Conservation (phyloP, 306 rosid species). For the Quercus gilva region DNA sequence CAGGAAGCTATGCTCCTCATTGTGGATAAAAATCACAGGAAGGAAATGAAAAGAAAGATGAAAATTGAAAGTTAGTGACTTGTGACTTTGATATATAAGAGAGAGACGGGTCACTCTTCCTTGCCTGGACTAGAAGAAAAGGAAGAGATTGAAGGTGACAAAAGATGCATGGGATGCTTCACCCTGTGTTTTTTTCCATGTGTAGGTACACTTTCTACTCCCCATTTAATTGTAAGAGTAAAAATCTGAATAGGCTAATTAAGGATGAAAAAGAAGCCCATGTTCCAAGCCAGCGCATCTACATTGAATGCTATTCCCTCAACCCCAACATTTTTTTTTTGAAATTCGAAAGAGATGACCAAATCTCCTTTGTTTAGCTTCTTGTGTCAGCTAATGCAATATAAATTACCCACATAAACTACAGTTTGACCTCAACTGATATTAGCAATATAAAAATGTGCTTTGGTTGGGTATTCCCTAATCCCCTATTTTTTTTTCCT, state of each 20-base stretch:
- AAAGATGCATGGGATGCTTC: slow-evolving; percentile 18
- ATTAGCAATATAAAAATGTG: neutral
- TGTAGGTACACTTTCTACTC: slow-evolving; percentile 8
- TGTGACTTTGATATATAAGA: slow-evolving; percentile 5
- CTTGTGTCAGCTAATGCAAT: slow-evolving; percentile 26
- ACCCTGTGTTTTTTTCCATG: slow-evolving; percentile 30
- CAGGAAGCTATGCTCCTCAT: slow-evolving; percentile 86
- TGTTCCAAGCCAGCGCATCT: slow-evolving; percentile 10
- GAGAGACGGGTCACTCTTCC: slow-evolving; percentile 17
- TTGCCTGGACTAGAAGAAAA: slow-evolving; percentile 28
- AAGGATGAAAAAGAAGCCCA: slow-evolving; percentile 21
- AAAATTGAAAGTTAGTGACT: neutral
- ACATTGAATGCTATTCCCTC: slow-evolving; percentile 15
- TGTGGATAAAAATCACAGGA: neutral
- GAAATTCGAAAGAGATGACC: neutral
- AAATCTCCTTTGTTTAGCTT: slow-evolving; percentile 20
- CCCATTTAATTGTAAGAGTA: neutral
- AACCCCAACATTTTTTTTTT: neutral
- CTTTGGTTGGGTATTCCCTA: neutral
- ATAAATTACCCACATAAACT: slow-evolving; percentile 19
- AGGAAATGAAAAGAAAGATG: slow-evolving; percentile 15
- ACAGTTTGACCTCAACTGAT: neutral
- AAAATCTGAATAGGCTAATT: neutral
- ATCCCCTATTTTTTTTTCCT: too few species aligned
- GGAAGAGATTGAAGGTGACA: slow-evolving; percentile 35